Conservation (phyloP, 2,329 filamentous ascomycete species). For the Colletotrichum cereale region DNA sequence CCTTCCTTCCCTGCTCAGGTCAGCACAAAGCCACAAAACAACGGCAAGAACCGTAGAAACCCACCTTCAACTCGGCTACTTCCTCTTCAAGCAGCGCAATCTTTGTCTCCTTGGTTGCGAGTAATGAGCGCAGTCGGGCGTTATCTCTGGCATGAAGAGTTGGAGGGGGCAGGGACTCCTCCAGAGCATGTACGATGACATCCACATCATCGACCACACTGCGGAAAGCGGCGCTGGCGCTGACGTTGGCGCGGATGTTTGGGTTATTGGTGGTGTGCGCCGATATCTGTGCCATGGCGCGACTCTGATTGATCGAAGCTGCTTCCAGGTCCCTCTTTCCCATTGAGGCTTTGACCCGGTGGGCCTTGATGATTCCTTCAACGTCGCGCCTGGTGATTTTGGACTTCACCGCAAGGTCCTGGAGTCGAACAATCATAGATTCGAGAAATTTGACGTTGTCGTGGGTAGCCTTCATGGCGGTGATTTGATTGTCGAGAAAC, state of each 20-base stretch:
- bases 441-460: neutral
- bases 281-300: neutral
- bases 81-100: neutral
- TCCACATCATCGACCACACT: constrained; percentile 1
- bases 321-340: neutral
- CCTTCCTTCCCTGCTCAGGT: neutral
- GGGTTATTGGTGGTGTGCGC: neutral
- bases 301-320: neutral
- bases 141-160: neutral
- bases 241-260: neutral
- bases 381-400: neutral
- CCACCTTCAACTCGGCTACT: neutral
- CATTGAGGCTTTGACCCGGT: neutral
- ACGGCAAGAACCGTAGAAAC: too few species aligned
- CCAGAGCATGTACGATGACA: neutral
- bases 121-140: neutral
- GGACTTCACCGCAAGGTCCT: neutral
- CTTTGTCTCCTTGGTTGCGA: neutral
- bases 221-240: neutral
- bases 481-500: neutral
- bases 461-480: too few species aligned
- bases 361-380: neutral
- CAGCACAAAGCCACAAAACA: neutral
- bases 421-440: neutral
- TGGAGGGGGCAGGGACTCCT: neutral